phyloP scores from a whole-genome alignment of 2,329 filamentous ascomycete genomes.

The Aspergillus spinulosporus region DNA sequence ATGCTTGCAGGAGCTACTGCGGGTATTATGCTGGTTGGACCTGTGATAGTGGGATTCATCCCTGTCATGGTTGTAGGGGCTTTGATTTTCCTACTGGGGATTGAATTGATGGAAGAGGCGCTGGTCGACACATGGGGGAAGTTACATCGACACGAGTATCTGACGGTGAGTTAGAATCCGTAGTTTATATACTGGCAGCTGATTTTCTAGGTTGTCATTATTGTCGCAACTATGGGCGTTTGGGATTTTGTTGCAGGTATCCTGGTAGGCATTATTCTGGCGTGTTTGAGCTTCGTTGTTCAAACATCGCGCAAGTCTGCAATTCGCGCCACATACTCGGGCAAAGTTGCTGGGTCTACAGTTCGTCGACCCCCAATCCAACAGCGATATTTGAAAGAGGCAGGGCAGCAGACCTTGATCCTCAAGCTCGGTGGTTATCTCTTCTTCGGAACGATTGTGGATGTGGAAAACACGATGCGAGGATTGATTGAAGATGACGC shows the following conservation, averaged over 20 bases:
- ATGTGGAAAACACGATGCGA: conserved; percentile 85
- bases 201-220: conserved; percentile 65
- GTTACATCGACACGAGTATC: conserved; percentile 80
- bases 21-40: conserved; percentile 80
- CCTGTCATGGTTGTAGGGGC: conserved; percentile 96
- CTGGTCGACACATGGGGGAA: conserved; percentile 86
- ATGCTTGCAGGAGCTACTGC: conserved; percentile 79
- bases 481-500: conserved; percentile 77
- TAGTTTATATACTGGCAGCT: background rate
- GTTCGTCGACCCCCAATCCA: conserved; percentile 89
- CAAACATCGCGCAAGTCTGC: conserved; percentile 89
- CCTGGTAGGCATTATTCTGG: conserved; percentile 83
- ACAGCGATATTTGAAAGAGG: conserved; percentile 78
- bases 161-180: conserved; percentile 62
- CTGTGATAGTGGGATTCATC: conserved; percentile 86
- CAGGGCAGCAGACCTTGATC: conserved; percentile 83
- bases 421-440: conserved; percentile 91
- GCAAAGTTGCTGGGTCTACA: conserved; percentile 85
- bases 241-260: conserved; percentile 97
- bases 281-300: conserved; percentile 86
- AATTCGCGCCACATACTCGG: conserved; percentile 85
- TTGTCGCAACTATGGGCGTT: conserved; percentile 92
- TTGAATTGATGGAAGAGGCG: conserved; percentile 87
- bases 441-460: conserved; percentile 98
- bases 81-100: conserved; percentile 90